Evolutionary conservation across 1,139 yeast genomes (phyloP), one percentile per base, ranked within the genome.

Genomic region (Nakaseomyces sp.): DNA sequence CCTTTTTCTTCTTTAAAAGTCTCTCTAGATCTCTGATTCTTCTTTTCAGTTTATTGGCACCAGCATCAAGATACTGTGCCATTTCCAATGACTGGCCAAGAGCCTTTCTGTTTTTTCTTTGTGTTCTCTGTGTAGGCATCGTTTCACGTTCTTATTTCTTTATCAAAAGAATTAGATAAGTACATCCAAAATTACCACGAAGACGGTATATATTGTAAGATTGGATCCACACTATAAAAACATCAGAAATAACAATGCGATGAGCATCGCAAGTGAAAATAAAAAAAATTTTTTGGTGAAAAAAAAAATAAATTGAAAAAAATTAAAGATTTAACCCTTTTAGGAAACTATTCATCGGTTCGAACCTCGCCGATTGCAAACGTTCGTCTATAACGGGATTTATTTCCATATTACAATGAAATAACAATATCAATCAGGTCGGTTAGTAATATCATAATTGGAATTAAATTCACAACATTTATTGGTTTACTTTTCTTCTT

Each of bases 21-120:
- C 97, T 73, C 56, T 81, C 81, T 42, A 87, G 71, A 62, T 89
- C 96, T 65, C 97, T 77, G 53, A 91, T 85, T 66, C 84, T 85
- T 70, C 84, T 87, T 65, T 80, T 85, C 50, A 86, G 73, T 55
- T 79, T 81, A 41, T 65, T 59, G 1, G 66, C 54, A 19, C 70
- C 70, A 1, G 69, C 62, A 37, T 66, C 67, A 6, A 65, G 41
- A 15, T 58, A 61, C 19, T 57, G 58, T 4, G 66, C 61, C 47
- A 61, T 55, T 39, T 63, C 65, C n/a, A 61, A 46, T 1, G 63
- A 52, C 9, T 56, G 45, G 8, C 63, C 60, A 18, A 49, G 37
- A 15, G 49, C 41, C 31, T 37, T 48, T 17, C 45, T 48, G 32
- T 45, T 37, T 20, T 47, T 52, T 45, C 52, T 50, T n/a, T 45